Evolutionary conservation across 2,329 filamentous ascomycete species (phyloP).

Genomic region (Colletotrichum musicola): DNA sequence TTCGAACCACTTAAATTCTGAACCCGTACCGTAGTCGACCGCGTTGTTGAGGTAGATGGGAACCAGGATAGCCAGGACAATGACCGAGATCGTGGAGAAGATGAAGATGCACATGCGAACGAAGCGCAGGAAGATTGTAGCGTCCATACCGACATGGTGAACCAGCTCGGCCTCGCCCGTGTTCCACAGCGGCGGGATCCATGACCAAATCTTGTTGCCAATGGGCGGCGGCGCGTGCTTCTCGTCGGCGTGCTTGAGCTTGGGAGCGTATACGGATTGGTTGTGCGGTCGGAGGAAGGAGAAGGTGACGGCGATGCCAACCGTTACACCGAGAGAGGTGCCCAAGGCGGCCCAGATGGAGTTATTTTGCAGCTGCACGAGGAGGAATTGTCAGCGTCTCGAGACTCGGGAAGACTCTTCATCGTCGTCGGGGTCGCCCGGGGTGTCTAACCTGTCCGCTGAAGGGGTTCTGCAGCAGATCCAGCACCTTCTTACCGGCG

Average conservation of each 20-base stretch:
- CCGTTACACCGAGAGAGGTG: conserved; percentile 82
- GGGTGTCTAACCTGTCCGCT: conserved; percentile 55
- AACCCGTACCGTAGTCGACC: conserved; percentile 43
- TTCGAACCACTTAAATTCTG: conserved; percentile 61
- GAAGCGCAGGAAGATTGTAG: conserved; percentile 89
- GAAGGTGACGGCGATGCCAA: conserved; percentile 82
- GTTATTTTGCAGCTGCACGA: conserved; percentile 59
- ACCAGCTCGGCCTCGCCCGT: conserved; percentile 84
- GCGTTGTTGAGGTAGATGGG: conserved; percentile 79
- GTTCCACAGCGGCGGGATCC: conserved; percentile 82
- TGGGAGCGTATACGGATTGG: conserved; percentile 92
- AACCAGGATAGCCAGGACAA: conserved; percentile 83
- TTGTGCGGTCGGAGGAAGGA: conserved; percentile 93
- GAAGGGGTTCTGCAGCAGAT: conserved; percentile 65
- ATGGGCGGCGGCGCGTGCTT: conserved; percentile 90
- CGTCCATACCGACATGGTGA: conserved; percentile 89
- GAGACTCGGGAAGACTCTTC: neutral
- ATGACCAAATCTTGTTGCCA: conserved; percentile 88
- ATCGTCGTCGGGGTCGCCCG: neutral
- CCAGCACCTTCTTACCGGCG: conserved; percentile 58
- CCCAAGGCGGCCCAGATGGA: conserved; percentile 84
- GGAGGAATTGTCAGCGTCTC: neutral
- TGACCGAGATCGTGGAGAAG: conserved; percentile 77
- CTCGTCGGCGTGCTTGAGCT: conserved; percentile 91
- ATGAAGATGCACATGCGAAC: conserved; percentile 93